Base-by-base conservation (phyloP, 2,329 filamentous ascomycete species). In the Colletotrichum sp. region DNA sequence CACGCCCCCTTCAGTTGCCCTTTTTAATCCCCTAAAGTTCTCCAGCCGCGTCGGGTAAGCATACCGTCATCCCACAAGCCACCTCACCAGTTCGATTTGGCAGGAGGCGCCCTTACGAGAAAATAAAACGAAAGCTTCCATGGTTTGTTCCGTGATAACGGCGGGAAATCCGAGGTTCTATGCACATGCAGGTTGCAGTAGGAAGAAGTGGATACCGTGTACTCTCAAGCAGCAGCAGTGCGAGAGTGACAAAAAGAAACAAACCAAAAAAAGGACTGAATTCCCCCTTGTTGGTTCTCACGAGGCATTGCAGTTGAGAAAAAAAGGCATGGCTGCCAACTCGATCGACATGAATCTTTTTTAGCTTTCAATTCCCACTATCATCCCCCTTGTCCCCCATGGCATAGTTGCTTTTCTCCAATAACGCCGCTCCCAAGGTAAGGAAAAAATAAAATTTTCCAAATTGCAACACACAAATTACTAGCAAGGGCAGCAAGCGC, bases 331-430 rank as follows among this genome's bases (percentile, higher is more conserved):
- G 52, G 16, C 15, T 32, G 28, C 60, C 44, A 48, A 27, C 70
- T 74, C 32, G 36, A 44, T 61, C 65, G 39, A 71, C 52, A 34
- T 32, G 60, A 55, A 66, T 57, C 52, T 55, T 71, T 66, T 67
- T 52, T 55, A 61, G 27, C n/a, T 44, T 52, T 19, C 65, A 60
- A 63, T 63, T 63, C 66, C 48, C 22, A n/a, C 12, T 7, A 12
- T 13, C 39, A 71, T 67, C 71, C 74, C 39, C 39, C 19, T 69
- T 73, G 34, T 44, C 22, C 19, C 25, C 63, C 16, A 52, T 71
- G 25, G 60, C n/a, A 52, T 67, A 30, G 60, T 76, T 76, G 60
- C 71, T 76, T 76, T 74, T 76, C 36, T 16, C 66, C 32, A 67
- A 61, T 63, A 64, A 75, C 59, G 70, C 70, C 65, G 73, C 73